A percentile compares a stretch with the other conserved stretches of the same genome.
Evolutionary conservation across 768 basidiomycete genomes (phyloP).

Genomic region (Termitomyces sp.): DNA sequence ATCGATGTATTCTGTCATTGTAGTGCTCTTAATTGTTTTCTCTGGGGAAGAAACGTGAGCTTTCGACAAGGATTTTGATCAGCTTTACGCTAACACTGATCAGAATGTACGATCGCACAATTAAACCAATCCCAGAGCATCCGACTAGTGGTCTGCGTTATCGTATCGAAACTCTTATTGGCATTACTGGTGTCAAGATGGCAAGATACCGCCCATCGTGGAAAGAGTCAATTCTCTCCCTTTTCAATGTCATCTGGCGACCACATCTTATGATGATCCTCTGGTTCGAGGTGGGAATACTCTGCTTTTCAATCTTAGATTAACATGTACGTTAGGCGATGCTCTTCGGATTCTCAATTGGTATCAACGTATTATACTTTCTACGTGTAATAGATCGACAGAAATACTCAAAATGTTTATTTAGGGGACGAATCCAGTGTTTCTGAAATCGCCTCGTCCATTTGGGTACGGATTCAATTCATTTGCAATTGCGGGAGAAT

Average conservation of each 20-base stretch:
- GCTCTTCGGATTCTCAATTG: slow-evolving; percentile 27
- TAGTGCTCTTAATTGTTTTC: slow-evolving; percentile 34
- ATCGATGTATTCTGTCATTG: slow-evolving; percentile 46
- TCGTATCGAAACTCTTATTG: slow-evolving; percentile 45
- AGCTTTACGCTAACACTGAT: not conserved
- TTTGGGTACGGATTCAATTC: slow-evolving; percentile 31
- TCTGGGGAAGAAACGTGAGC: slow-evolving; percentile 56
- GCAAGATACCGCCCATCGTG: slow-evolving; percentile 31
- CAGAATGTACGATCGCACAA: slow-evolving; percentile 48
- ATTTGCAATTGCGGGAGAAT: slow-evolving; percentile 33
- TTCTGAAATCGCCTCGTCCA: slow-evolving; percentile 20
- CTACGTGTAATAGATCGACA: not conserved
- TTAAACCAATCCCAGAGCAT: slow-evolving; percentile 33
- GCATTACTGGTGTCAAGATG: slow-evolving; percentile 50
- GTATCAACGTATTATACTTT: slow-evolving; percentile 27
- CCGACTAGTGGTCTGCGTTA: slow-evolving; percentile 33
- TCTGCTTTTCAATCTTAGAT: not conserved
- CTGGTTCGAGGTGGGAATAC: slow-evolving; percentile 29
- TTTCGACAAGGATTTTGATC: not conserved
- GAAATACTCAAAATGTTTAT: slow-evolving; percentile 17
- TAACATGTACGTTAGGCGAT: slow-evolving; percentile 9
- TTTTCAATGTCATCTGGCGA: slow-evolving; percentile 39
- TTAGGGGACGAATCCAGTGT: slow-evolving; percentile 27
- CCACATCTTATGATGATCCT: slow-evolving; percentile 38
- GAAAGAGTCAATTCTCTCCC: slow-evolving; percentile 26